Conservation (phyloP, 257 asterid species). For the Hygrophila difformis region DNA sequence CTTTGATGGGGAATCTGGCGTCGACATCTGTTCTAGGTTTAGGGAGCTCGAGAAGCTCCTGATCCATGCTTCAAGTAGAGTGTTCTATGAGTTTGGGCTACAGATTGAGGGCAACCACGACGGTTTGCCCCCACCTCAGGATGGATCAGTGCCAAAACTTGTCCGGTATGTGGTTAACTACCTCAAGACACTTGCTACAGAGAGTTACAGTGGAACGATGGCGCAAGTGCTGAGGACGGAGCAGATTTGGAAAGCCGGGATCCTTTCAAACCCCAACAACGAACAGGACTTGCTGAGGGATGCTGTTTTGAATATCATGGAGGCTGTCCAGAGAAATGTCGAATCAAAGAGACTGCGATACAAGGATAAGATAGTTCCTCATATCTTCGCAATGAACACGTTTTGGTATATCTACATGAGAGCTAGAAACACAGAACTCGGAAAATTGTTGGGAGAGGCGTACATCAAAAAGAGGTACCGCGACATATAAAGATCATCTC, state of each 20-base stretch:
- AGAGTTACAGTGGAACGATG: constrained; percentile 42
- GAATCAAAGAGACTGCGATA: constrained; percentile 41
- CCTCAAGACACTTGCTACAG: constrained; percentile 51
- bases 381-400: constrained; percentile 53
- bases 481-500: no score
- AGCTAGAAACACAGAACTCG: constrained; percentile 47
- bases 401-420: constrained; percentile 88
- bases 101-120: constrained; percentile 47
- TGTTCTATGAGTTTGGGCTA: constrained; percentile 69
- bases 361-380: constrained; percentile 47
- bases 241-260: constrained; percentile 59
- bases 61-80: constrained; percentile 56
- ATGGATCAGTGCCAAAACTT: constrained; percentile 71
- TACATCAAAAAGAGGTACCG: constrained; percentile 56
- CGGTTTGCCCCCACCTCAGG: constrained; percentile 42
- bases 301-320: constrained; percentile 63
- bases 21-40: constrained; percentile 46
- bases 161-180: constrained; percentile 65
- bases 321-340: constrained; percentile 58
- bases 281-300: constrained; percentile 42
- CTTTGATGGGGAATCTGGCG: constrained; percentile 57
- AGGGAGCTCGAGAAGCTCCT: constrained; percentile 67
- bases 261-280: constrained; percentile 16
- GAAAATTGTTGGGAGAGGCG: constrained; percentile 50
- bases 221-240: constrained; percentile 47